phyloP scores from a whole-genome alignment of 441 rosid species.

The Aleurites moluccanus region DNA sequence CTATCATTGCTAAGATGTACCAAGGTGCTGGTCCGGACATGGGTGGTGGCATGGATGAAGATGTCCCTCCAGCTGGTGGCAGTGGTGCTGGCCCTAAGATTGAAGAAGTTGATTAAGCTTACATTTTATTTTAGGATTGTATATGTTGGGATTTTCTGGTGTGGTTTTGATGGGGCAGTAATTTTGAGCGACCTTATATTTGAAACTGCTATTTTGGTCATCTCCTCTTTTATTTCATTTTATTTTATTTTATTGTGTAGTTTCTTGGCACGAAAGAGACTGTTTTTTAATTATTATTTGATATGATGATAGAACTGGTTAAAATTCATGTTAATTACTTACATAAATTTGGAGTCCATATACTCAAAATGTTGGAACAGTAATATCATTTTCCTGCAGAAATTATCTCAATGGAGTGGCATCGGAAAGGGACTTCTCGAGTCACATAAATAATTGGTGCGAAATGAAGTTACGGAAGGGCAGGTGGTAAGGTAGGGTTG shows the following conservation, averaged over 20 bases:
- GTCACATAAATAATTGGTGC: neutral
- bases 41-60: slow-evolving; percentile 52
- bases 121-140: neutral
- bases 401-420: neutral
- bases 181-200: too few relatives aligned
- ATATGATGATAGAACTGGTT: too few relatives aligned
- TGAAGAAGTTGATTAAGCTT: slow-evolving; percentile 66
- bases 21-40: slow-evolving; percentile 50
- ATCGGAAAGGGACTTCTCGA: neutral
- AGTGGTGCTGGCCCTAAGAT: slow-evolving; percentile 62
- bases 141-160: neutral
- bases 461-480: neutral
- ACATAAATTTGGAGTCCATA: too few relatives aligned
- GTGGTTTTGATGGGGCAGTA: neutral
- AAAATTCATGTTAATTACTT: too few relatives aligned
- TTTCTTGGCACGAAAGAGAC: too few relatives aligned
- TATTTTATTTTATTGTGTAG: neutral
- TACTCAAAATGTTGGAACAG: too few relatives aligned
- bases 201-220: neutral
- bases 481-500: too few relatives aligned
- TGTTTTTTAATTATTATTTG: too few relatives aligned
- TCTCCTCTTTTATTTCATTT: too few relatives aligned
- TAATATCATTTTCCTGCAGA: neutral
- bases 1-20: slow-evolving; percentile 70
- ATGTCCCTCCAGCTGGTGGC: slow-evolving; percentile 14